Evolutionary conservation across 306 rosid species (phyloP), one percentile per base, ranked within the genome.

Genomic region (Cicer cuneatum): DNA sequence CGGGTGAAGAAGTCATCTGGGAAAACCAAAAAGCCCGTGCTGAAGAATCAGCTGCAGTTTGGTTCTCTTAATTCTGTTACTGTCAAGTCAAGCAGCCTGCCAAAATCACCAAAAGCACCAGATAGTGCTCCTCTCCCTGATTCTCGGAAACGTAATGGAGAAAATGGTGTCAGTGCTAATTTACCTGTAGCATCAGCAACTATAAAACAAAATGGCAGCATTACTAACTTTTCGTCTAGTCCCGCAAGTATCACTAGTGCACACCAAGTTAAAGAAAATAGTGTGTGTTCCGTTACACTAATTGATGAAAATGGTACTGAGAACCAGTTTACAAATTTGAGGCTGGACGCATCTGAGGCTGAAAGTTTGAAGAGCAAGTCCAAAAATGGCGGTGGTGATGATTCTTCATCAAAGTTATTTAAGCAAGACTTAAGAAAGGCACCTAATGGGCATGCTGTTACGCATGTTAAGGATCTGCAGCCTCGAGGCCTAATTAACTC

Each of bases 401-500:
- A 69, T 58, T 74, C 84, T 39, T 66, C 83, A 49, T 78, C 72
- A 5, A 66, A 77, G 48, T 56, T 81, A 63, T 37, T 68, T 18
- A 14, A 75, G 60, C 78, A 80, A 54, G 83, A 81, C 69, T 46
- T 66, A 33, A 72, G 64, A 15, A 89, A 80, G 83, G 80, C 80
- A 60, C 72, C 87, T 3, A 83, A 82, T 68, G 93, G 78, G 35
- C 80, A 84, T 68, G 47, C 85, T 75, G 66, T 85, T 64, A 15
- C 81, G 12, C 74, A 53, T 63, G 71, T 52, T 57, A 68, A 42
- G 54, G 84, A 62, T 69, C 79, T 90, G 15, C 87, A 85, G 66
- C 97, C 97, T 64, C 87, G 93, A 48, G 99, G 99, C 38, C 87
- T 95, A 56, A 71, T 90, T 12, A 95, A 95, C 79, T 83, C 87